phyloP scores from a whole-genome alignment of 1,284 basidiomycete genomes.

The Ustilago esculenta region DNA sequence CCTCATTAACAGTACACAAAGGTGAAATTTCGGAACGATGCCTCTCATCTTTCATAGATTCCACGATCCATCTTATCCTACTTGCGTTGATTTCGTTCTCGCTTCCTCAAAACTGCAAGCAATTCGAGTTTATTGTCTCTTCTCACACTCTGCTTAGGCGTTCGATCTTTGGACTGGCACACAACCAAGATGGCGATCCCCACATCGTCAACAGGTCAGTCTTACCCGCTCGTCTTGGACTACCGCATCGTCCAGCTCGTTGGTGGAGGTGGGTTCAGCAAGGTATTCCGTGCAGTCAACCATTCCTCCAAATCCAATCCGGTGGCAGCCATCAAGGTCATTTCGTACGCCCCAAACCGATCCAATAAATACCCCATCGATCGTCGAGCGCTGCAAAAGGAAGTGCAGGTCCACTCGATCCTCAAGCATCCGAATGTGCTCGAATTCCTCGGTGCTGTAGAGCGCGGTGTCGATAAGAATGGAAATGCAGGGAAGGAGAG shows the following conservation, averaged over 20 bases:
- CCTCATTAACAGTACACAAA: no score
- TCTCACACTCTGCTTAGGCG: no score
- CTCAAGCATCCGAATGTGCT: conserved; percentile 85
- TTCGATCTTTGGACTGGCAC: no score
- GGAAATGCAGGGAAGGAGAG: conserved; percentile 41
- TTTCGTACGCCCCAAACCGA: conserved; percentile 59
- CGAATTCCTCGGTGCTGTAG: conserved; percentile 78
- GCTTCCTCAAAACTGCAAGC: no score
- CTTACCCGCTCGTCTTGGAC: conserved; percentile 60
- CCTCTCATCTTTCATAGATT: no score
- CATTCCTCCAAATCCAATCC: conserved; percentile 41
- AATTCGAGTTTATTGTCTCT: no score
- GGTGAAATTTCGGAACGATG: no score
- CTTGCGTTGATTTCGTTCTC: no score
- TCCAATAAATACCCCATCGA: conserved; percentile 61
- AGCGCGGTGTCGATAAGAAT: conserved; percentile 46
- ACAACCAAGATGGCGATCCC: conserved; percentile 46
- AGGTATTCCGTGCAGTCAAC: conserved; percentile 64
- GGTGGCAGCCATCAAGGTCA: conserved; percentile 65
- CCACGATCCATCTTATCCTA: no score
- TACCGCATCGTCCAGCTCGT: conserved; percentile 64
- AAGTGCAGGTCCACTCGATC: conserved; percentile 87
- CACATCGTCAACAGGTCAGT: conserved; percentile 62
- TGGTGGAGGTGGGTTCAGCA: conserved; percentile 65
- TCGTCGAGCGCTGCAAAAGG: conserved; percentile 74